phyloP scores from a whole-genome alignment of 192 early-diverging fungal species.

The Podochytrium sp. region DNA sequence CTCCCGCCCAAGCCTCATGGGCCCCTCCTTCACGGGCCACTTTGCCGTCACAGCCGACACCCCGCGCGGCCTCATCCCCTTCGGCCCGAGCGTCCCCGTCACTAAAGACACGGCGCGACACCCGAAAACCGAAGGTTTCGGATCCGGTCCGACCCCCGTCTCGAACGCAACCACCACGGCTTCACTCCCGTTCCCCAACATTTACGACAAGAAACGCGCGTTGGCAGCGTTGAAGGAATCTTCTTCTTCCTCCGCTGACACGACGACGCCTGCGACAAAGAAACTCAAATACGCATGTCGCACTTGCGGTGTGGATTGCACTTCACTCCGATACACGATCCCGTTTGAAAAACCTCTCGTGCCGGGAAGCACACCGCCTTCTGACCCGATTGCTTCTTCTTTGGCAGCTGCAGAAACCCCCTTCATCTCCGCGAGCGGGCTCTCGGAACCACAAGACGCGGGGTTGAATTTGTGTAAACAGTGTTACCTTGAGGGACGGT shows the following conservation, averaged over 20 bases:
- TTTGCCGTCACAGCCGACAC: conserved; percentile 82
- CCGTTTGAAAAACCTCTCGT: conserved; percentile 89
- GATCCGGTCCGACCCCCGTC: not conserved
- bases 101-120: conserved; percentile 21
- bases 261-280: too few relatives aligned
- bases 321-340: conserved; percentile 82
- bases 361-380: too few relatives aligned
- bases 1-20: conserved; percentile 31
- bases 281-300: conserved; percentile 61
- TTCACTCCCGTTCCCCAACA: conserved; percentile 30
- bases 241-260: not conserved
- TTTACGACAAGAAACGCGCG: conserved; percentile 24
- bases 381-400: too few relatives aligned
- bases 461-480: conserved; percentile 72
- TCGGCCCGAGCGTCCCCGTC: conserved; percentile 62
- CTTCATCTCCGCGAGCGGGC: conserved; percentile 30
- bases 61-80: conserved; percentile 88
- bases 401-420: conserved; percentile 1
- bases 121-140: conserved; percentile 49
- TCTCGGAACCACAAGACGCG: conserved; percentile 8
- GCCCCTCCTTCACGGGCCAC: conserved; percentile 27
- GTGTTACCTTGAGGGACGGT: conserved; percentile 88
- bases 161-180: too few relatives aligned
- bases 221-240: too few relatives aligned
- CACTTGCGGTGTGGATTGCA: conserved; percentile 89